Percentiles rank a stretch among this genome's conserved stretches.
phyloP scores from a whole-genome alignment of 106 monocot species.

The Dioscorea dumetorum region DNA sequence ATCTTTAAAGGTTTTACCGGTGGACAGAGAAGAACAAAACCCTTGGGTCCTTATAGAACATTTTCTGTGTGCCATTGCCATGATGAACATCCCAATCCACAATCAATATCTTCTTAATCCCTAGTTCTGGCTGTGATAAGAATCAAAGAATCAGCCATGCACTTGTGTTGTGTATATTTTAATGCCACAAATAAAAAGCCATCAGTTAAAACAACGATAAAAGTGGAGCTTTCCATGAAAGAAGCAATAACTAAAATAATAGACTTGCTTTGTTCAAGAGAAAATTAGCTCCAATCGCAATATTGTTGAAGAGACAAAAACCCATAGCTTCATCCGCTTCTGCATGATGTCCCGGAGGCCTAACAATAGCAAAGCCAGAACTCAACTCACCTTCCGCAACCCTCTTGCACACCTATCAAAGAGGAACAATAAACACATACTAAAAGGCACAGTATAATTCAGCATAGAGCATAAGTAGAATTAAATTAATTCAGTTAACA shows the following conservation, averaged over 20 bases:
- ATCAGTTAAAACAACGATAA: background rate
- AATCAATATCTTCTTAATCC: conserved; percentile 82
- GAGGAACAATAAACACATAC: background rate
- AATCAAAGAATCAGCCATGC: conserved; percentile 4
- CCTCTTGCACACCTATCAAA: conserved; percentile 53
- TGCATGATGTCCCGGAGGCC: conserved; percentile 98
- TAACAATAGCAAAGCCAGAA: conserved; percentile 81
- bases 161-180: too few species aligned
- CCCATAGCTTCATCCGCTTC: conserved; percentile 88
- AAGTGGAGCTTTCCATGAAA: too few species aligned
- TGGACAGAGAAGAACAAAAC: conserved; percentile 97
- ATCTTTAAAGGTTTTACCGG: conserved; percentile 31
- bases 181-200: background rate
- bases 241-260: background rate
- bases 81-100: conserved; percentile 99
- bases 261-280: conserved; percentile 62
- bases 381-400: conserved; percentile 69
- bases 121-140: conserved; percentile 65
- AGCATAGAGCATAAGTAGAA: too few species aligned
- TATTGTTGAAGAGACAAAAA: conserved; percentile 97
- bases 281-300: conserved; percentile 76
- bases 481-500: too few species aligned
- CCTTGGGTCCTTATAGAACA: conserved; percentile 81
- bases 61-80: conserved; percentile 95
- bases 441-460: too few species aligned